Percentiles rank a stretch among this genome's conserved stretches.
Evolutionary conservation across 2,329 filamentous ascomycete species (phyloP).

Genomic region (Cryphonectria naterciae): DNA sequence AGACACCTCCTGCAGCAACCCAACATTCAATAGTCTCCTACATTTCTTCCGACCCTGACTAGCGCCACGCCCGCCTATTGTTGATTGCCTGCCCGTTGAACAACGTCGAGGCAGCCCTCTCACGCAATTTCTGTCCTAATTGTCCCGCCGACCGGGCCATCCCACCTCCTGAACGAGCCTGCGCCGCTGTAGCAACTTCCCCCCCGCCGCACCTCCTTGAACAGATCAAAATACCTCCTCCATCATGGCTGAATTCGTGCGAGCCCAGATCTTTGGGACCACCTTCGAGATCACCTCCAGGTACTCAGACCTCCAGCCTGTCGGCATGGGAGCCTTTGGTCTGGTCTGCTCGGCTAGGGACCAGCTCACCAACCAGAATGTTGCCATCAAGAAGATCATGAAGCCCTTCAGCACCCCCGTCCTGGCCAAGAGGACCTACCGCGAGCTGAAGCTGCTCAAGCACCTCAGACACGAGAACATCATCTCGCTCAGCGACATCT

Average conservation of each 20-base stretch:
- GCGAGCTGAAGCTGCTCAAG: constrained; percentile 96
- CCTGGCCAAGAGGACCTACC: constrained; percentile 94
- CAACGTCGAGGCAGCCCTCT: background rate
- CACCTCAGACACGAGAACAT: constrained; percentile 93
- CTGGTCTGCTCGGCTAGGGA: constrained; percentile 97
- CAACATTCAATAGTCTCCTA: constrained; percentile 6
- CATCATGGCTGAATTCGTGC: constrained; percentile 98
- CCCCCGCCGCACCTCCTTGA: background rate
- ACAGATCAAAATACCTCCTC: constrained; percentile 20
- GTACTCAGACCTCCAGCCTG: constrained; percentile 96
- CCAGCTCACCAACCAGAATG: constrained; percentile 94
- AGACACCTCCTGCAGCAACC: background rate
- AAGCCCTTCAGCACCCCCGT: constrained; percentile 99
- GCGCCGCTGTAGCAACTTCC: background rate
- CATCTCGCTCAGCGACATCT: constrained; percentile 98
- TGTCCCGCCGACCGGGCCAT: constrained; percentile 21
- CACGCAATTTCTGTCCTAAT: background rate
- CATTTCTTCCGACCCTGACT: background rate
- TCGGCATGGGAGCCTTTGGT: constrained; percentile 98
- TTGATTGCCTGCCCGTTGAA: background rate
- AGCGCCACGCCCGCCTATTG: constrained; percentile 3
- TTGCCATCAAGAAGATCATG: constrained; percentile 99
- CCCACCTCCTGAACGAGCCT: background rate
- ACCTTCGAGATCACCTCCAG: constrained; percentile 99
- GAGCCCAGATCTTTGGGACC: constrained; percentile 98